phyloP scores from a whole-genome alignment of 345 rosid genomes.

The Rhizophora apiculata region DNA sequence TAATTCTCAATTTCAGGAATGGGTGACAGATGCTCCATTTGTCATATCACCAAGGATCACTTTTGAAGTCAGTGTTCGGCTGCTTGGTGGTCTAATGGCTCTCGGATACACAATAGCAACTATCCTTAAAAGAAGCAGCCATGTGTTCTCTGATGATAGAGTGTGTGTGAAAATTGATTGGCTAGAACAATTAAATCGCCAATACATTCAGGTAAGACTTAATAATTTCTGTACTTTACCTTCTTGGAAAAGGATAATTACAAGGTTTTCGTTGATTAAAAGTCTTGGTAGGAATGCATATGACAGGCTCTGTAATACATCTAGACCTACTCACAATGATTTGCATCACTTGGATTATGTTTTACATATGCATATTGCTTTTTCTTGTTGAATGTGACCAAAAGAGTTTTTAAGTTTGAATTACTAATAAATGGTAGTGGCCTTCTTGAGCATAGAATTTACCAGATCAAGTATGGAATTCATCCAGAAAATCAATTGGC shows the following conservation, averaged over 20 bases:
- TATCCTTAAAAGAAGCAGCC: constrained; percentile 94
- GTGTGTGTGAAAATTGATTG: constrained; percentile 89
- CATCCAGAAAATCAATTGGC: too few relatives aligned
- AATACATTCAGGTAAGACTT: constrained; percentile 72
- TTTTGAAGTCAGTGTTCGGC: constrained; percentile 95
- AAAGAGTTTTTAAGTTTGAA: too few relatives aligned
- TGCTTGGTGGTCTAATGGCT: constrained; percentile 99
- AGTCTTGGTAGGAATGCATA: neutral
- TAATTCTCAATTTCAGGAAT: constrained; percentile 56
- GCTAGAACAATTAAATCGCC: constrained; percentile 89
- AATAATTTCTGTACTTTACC: constrained; percentile 2
- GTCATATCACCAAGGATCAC: constrained; percentile 98
- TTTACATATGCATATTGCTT: too few relatives aligned
- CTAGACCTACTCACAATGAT: too few relatives aligned
- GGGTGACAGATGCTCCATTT: constrained; percentile 94
- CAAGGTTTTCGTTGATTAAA: neutral
- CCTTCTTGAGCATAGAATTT: too few relatives aligned
- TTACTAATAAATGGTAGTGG: too few relatives aligned
- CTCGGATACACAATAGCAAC: constrained; percentile 94
- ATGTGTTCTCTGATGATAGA: constrained; percentile 68
- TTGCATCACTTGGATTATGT: too few relatives aligned
- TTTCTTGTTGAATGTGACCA: too few relatives aligned
- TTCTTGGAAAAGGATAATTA: constrained; percentile 4
- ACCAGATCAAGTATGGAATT: too few relatives aligned
- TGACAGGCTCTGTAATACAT: too few relatives aligned